Evolutionary conservation across 2,329 filamentous ascomycete genomes (phyloP), one percentile per base, ranked within the genome.

Genomic region (Diaporthe eres): DNA sequence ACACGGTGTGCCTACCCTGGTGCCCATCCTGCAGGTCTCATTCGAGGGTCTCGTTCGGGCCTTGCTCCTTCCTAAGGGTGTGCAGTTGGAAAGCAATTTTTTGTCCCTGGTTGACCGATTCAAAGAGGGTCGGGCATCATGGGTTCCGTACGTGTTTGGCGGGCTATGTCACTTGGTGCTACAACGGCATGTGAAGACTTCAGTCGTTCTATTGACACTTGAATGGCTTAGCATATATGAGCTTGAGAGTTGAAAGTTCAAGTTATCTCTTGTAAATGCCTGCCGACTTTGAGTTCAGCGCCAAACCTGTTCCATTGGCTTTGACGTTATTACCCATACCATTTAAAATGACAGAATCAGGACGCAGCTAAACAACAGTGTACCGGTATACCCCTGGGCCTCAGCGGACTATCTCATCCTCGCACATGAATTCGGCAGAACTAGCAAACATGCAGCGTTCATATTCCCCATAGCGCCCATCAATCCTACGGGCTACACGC

Each of bases 11-110:
- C 57, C 57, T 60, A 60, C 57, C 57, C 9, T 60, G 57, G 31
- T 39, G 57, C 57, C 34, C 57, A n/a, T 60, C 57, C 57, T 60
- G 34, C 57, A 60, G 57, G 57, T 60, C 57, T 60, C 57, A 60
- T n/a, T 60, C 57, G 57, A 60, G 19, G 57, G 17, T 13, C 57
- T 37, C 31, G 57, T 60, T 37, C 51, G 57, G 31, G 57, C 57
- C 31, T n/a, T 60, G 57, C 17, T 60, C 39, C 31, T 37, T 60
- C 31, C 57, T 60, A 60, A 60, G 31, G 57, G 57, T 60, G 31
- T 60, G 57, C 31, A 60, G 57, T 60, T 60, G 17, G 8, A 37
- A 13, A 22, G 31, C 31, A 60, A 60, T 60, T 19, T 60, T 39
- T 22, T 60, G 57, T 37, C 31, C 57, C 57, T 60, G 34, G 37